phyloP scores from a whole-genome alignment of 331 rosid species.

The Quercus tomentella region DNA sequence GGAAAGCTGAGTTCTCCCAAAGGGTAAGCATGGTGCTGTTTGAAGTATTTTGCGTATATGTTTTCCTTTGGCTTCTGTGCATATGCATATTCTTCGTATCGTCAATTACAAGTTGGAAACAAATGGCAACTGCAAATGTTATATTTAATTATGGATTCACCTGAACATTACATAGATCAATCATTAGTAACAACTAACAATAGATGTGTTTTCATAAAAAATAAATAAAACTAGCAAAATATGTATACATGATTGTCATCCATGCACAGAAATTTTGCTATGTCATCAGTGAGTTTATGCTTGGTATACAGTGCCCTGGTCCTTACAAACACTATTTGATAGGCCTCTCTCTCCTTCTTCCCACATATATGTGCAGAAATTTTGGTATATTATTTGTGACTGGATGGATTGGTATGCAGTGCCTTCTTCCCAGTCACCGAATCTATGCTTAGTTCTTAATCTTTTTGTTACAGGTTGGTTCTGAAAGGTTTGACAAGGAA shows the following conservation, averaged over 20 bases:
- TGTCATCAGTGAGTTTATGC: slow-evolving; percentile 3
- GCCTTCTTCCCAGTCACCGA: no score
- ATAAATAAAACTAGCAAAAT: not conserved
- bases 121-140: not conserved
- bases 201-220: no score
- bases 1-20: slow-evolving; percentile 91
- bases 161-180: not conserved
- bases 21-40: slow-evolving; percentile 46
- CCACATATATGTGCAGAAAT: not conserved
- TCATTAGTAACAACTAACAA: not conserved
- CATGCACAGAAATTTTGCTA: slow-evolving; percentile 5
- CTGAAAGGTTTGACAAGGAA: slow-evolving; percentile 93
- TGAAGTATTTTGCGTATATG: not conserved
- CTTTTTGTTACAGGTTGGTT: slow-evolving; percentile 64
- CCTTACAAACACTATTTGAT: slow-evolving; percentile 8
- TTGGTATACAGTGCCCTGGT: slow-evolving; percentile 10
- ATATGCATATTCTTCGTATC: not conserved
- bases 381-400: slow-evolving; percentile 7
- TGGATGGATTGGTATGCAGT: slow-evolving; percentile 4
- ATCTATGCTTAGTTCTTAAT: slow-evolving; percentile 16
- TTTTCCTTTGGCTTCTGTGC: not conserved
- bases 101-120: not conserved
- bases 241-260: not conserved
- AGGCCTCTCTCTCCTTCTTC: slow-evolving; percentile 2
- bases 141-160: not conserved